These are phyloP conservation scores for Talaromyces sp. DNA, from an alignment of 2,329 filamentous ascomycete genomes.

Conservation along the genomic window DNA sequence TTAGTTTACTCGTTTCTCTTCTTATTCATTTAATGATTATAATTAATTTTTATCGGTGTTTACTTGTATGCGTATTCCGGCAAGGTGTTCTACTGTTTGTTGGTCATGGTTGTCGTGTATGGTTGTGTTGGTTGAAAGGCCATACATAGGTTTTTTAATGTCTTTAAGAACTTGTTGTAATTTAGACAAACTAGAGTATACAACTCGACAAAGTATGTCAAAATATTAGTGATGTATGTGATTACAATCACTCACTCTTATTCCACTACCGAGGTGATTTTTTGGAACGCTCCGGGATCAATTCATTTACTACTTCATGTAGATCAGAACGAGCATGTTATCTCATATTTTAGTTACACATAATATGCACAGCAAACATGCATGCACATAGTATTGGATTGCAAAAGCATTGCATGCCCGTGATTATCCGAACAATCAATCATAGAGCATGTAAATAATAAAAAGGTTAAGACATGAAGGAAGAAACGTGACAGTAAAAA, in stretches of 20 bases:
- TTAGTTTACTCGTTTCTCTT: neutral
- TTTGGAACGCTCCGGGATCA: neutral
- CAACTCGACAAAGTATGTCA: neutral
- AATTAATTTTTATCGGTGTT: neutral
- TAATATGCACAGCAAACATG: constrained; percentile 8
- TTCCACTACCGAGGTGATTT: neutral
- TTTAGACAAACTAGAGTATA: neutral
- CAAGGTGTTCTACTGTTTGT: neutral
- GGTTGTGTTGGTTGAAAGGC: neutral
- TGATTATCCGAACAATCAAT: constrained; percentile 4
- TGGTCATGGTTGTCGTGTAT: too few species aligned
- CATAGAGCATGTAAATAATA: constrained; percentile 7
- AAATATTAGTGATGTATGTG: neutral
- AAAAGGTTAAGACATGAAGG: constrained; percentile 10
- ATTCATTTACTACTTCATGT: neutral
- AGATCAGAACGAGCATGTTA: neutral
- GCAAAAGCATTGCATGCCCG: constrained; percentile 6
- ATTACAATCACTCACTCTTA: neutral
- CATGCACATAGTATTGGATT: constrained; percentile 6
- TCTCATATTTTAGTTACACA: constrained; percentile 10
- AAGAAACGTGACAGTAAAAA: constrained; percentile 5
- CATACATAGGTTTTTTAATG: neutral
- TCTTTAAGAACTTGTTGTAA: neutral
- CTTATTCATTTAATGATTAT: neutral
- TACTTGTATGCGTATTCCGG: neutral